Conservation (phyloP, 805 yeast species). For the Cyberlindnera saturnus region DNA sequence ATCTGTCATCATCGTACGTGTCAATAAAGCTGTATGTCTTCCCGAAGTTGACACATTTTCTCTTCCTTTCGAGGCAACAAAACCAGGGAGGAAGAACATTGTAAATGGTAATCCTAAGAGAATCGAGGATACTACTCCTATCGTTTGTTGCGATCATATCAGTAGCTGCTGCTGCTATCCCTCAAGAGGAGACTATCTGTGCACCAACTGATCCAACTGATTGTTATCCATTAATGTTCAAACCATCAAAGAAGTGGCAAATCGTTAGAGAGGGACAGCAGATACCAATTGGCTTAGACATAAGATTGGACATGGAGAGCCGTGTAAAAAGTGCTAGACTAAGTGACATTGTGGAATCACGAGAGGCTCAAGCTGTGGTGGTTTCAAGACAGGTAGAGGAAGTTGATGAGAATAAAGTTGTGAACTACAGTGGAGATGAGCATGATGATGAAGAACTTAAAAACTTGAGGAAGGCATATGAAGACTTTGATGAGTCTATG, state of each 20-base stretch:
- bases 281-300: constrained; percentile 68
- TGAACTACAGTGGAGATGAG: constrained; percentile 10
- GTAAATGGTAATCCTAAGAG: no score
- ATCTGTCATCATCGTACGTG: no score
- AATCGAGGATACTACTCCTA: no score
- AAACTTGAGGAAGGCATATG: constrained; percentile 20
- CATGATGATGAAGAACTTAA: constrained; percentile 18
- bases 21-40: no score
- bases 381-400: constrained; percentile 4
- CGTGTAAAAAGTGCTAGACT: constrained; percentile 64
- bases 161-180: constrained; percentile 19
- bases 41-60: no score
- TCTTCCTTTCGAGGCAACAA: no score
- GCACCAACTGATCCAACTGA: constrained; percentile 24
- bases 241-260: constrained; percentile 67
- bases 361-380: background rate
- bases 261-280: constrained; percentile 61
- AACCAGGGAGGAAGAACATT: no score
- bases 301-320: constrained; percentile 69
- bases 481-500: constrained; percentile 12
- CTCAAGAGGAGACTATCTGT: constrained; percentile 26
- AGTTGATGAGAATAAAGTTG: constrained; percentile 10
- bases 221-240: constrained; percentile 62
- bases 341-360: constrained; percentile 16
- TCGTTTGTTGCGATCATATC: no score